Percentiles rank a stretch among this genome's conserved stretches.
Evolutionary conservation across 2,329 filamentous ascomycete genomes (phyloP).

Genomic region (Xylariaceae sp.): DNA sequence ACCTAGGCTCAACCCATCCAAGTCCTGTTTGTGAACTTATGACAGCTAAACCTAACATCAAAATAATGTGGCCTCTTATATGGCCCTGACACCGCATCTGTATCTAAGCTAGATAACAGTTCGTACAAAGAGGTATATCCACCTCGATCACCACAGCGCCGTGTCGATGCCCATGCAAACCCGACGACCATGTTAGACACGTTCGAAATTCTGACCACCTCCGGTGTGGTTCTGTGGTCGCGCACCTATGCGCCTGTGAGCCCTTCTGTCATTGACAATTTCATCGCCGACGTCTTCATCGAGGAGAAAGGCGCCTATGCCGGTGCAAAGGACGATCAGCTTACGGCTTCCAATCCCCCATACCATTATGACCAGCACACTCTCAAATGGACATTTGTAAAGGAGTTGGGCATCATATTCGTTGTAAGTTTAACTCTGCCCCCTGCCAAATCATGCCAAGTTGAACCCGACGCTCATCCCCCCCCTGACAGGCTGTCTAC

Average conservation of each 20-base stretch:
- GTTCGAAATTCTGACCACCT: conserved; percentile 94
- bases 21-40: no score
- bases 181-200: conserved; percentile 89
- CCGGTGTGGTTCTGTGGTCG: conserved; percentile 95
- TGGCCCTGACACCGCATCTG: no score
- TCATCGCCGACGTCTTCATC: conserved; percentile 96
- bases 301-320: conserved; percentile 74
- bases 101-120: no score
- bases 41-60: no score
- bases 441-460: neutral
- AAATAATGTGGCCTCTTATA: no score
- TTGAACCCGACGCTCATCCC: conserved; percentile 8
- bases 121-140: neutral
- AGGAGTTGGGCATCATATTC: conserved; percentile 92
- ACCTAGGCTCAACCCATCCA: no score
- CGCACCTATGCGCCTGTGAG: conserved; percentile 76
- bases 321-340: conserved; percentile 53
- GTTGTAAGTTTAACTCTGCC: conserved; percentile 54
- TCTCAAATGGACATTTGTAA: conserved; percentile 85
- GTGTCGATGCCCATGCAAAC: conserved; percentile 1
- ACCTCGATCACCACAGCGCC: neutral
- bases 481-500: conserved; percentile 73
- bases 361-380: conserved; percentile 94
- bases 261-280: conserved; percentile 80
- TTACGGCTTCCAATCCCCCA: conserved; percentile 59